Conservation (phyloP, 2,329 filamentous ascomycete species). For the Claviceps purpurea region DNA sequence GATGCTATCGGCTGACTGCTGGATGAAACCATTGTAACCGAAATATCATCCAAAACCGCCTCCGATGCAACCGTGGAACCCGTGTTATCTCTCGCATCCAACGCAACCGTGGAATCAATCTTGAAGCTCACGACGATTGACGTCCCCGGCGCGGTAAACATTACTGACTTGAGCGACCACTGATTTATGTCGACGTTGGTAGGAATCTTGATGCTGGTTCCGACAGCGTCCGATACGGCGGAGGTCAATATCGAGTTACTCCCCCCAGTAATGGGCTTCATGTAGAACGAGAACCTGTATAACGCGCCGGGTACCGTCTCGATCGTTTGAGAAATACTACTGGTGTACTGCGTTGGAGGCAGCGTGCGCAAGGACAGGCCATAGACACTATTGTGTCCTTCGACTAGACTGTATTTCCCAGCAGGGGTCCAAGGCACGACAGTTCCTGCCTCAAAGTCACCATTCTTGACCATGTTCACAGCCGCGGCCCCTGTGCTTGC, state of each 20-base stretch:
- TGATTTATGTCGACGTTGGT: background rate
- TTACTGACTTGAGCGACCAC: background rate
- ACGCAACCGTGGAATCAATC: too few species aligned
- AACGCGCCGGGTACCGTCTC: background rate
- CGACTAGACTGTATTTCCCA: background rate
- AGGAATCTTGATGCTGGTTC: background rate
- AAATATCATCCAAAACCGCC: too few species aligned
- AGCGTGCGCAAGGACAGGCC: background rate
- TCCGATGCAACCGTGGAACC: too few species aligned
- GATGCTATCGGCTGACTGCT: too few species aligned
- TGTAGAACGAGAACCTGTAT: background rate
- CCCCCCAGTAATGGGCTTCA: background rate
- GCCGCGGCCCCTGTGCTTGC: too few species aligned
- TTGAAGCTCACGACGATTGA: too few species aligned
- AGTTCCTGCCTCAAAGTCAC: background rate
- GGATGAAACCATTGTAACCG: too few species aligned
- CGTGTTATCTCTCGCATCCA: too few species aligned
- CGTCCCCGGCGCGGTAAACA: background rate
- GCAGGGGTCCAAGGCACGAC: background rate
- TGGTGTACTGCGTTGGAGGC: too few species aligned
- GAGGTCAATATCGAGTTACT: background rate
- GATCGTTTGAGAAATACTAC: background rate
- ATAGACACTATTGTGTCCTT: background rate
- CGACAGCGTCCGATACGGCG: background rate
- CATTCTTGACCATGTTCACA: background rate